Base-by-base conservation (phyloP, 2,329 filamentous ascomycete species). In the Epichloe sp. region DNA sequence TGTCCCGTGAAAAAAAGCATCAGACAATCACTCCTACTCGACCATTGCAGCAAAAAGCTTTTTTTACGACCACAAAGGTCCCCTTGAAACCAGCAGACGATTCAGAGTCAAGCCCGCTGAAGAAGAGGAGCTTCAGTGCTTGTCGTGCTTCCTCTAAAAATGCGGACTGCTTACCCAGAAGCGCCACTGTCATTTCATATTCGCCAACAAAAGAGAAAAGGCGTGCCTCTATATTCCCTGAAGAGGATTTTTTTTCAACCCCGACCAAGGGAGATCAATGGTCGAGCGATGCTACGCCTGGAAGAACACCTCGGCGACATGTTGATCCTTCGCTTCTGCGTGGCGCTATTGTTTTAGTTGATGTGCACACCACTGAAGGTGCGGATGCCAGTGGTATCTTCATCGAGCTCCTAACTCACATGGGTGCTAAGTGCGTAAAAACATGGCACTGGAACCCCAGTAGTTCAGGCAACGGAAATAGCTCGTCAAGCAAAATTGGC, bases 341-440 rank as follows among this genome's bases (percentile, higher is more conserved):
- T 19, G 88, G 88, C 1, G 85, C 82, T 15, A 79, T 88, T 3
- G 85, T 93, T 4, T 88, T 83, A 62, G 86, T 93, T 2, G 88
- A 95, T 64, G 87, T 94, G 2, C 80, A 88, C 62, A 90, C 86
- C 0, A 85, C 79, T 8, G 86, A 93, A 60, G 88, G 88, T 5
- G 83, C 82, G 23, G 86, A 93, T 65, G 86, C 86, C 7, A 88
- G 85, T 60, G 77, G 77, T n/a, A 80, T 93, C 52, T 95, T 94
- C 63, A 76, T 87, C 15, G 85, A 90, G 58, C 74, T 94, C 6
- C 75, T 95, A 21, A 79, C 75, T 8, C 80, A 88, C 60, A 89
- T 95, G 79, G 89, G 89, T 11, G 89, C 89, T 19, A 78, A 80
- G 44, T 88, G 86, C 59, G 77, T 90, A 43, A 86, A 83, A 66